Evolutionary conservation across 305 asterid species (phyloP).

Genomic region (Galium porrigens): DNA sequence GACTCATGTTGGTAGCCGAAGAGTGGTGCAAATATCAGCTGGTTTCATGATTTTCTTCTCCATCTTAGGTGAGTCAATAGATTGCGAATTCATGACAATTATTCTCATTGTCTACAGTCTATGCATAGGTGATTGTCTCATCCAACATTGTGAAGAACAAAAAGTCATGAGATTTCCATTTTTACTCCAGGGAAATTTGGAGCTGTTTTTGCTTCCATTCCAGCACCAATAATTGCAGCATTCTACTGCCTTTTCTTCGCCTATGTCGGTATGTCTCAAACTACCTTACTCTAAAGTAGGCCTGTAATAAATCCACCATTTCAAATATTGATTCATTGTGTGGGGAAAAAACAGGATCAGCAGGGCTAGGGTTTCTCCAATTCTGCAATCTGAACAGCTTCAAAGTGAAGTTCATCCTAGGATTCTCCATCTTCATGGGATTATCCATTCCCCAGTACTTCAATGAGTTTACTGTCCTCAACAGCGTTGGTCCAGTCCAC

Average conservation of each 20-base stretch:
- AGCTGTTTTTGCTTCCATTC: conserved; percentile 92
- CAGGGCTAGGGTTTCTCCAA: conserved; percentile 67
- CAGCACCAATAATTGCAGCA: conserved; percentile 80
- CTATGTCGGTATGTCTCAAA: conserved; percentile 53
- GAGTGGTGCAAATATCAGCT: conserved; percentile 83
- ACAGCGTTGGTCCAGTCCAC: conserved; percentile 61
- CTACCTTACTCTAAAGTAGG: not conserved
- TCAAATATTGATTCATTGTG: not conserved
- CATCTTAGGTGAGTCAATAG: conserved; percentile 41
- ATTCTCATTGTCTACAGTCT: too few species aligned
- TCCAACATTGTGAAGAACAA: not conserved
- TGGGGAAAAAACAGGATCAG: conserved; percentile 39
- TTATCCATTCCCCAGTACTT: conserved; percentile 86
- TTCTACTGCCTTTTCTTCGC: conserved; percentile 80
- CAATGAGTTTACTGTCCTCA: conserved; percentile 44
- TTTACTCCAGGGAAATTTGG: conserved; percentile 68
- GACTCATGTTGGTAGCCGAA: conserved; percentile 83
- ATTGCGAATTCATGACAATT: too few species aligned
- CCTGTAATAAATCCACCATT: not conserved
- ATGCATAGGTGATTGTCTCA: not conserved
- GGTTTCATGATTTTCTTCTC: conserved; percentile 96
- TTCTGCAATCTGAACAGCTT: conserved; percentile 83
- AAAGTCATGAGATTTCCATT: not conserved
- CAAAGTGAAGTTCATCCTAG: conserved; percentile 67
- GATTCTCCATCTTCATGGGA: conserved; percentile 85